Evolutionary conservation across 495 filamentous ascomycete genomes (phyloP), one percentile per base, ranked within the genome.

Genomic region (Penicillium argentinense): DNA sequence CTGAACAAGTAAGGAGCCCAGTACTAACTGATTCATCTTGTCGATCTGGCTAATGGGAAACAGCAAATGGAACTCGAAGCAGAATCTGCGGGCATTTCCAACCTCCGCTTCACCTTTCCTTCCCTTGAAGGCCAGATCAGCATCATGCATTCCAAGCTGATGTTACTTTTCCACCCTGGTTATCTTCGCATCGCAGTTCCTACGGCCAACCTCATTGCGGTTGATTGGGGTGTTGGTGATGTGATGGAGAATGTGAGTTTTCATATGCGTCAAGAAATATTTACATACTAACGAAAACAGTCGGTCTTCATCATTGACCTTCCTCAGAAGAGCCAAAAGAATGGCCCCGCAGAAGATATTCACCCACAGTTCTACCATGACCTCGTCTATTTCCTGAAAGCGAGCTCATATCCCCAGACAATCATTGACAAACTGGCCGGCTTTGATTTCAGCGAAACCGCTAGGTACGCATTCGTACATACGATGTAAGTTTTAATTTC

Each of bases 71-170:
- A 36, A 19, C 46, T 39, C 27, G 17, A 36, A 62, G 64, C 47
- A 54, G 80, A 85, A 60, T 76, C 73, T 44, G 49, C 72, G 49
- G 34, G 18, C 5, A 82, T 85, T 64, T 65, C 64, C 1, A 74
- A 76, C 37, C 68, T 91, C 18, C 74, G 77, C 14, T 77, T 92
- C 25, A 91, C 87, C 55, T 95, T 95, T 47, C 93, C 93, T 5
- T 79, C 76, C 37, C 88, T 88, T 82, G 69, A 76, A 5, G 78
- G 79, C 1, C 75, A 82, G 39, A 64, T 82, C 1, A 77, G 74
- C 36, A 81, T 74, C 53, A 96, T 95, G 91, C 91, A 96, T 57
- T 93, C 88, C 4, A 96, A 96, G 55, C 66, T 96, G 9, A 87
- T 89, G 77, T 72, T 96, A 1, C 74, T 96, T 1, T 90, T 88